Evolutionary conservation across 2,329 filamentous ascomycete species (phyloP), one percentile per base, ranked within the genome.

Genomic region (Fusarium avenaceum): DNA sequence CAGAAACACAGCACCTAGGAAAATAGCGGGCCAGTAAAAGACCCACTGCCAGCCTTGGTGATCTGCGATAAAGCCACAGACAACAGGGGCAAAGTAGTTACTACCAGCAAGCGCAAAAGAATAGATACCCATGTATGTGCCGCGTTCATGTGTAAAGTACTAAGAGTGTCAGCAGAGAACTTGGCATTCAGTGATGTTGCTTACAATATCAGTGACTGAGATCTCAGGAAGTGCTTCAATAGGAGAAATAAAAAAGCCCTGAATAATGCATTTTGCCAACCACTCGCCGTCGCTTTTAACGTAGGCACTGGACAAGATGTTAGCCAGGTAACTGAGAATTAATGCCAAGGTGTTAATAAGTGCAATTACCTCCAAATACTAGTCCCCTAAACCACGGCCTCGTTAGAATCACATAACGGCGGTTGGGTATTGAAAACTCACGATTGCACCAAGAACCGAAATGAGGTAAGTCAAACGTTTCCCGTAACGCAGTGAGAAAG

Each of bases 171-270:
- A 24, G 24, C 7, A 24, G 24, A 24, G 24, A 24, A 69, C 43
- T 8, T 4, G 1, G 3, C 3, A 0, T 19, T 0, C 7, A 24
- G 1, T 4, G 7, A 26, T 9, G 3, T 26, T 2, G 2, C 69
- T 39, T 38, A 79, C 79, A 10, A 83, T 69, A 42, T 83, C 81
- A 0, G 81, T 78, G 20, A 83, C 76, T 3, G 77, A 81, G 0
- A 82, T 80, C 68, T 84, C 82, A n/a, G 81, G 80, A 2, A 85
- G 73, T 2, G 82, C 78, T 67, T 85, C 83, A 32, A 84, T 80
- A 1, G 82, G 82, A 4, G 82, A 76, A 11, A 75, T 76, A 38
- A 84, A 78, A 63, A 84, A 78, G 8, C 83, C 83, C 6, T 78
- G 76, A 1, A 85, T 68, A 8, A 84, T 79, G 42, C 81, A 79